Conservation (phyloP, 371 early-diverging fungal genomes). For the Dinochytrium kinnereticum region DNA sequence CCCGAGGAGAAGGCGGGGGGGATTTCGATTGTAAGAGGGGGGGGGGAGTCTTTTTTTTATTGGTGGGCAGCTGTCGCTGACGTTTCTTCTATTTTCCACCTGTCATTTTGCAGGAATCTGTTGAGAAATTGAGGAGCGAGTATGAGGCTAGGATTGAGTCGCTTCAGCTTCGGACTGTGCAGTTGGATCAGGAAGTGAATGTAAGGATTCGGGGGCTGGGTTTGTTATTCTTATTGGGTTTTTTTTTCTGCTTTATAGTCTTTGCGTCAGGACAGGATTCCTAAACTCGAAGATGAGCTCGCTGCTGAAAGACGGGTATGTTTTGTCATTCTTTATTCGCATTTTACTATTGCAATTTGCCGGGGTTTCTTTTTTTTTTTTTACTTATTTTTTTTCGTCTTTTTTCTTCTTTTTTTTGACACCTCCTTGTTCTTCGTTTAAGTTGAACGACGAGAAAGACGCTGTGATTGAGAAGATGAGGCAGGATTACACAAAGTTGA, state of each 20-base stretch:
- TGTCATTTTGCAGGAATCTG: constrained; percentile 19
- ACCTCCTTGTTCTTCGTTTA: not conserved
- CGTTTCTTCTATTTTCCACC: not conserved
- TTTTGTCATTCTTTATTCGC: no score
- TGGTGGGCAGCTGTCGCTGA: not conserved
- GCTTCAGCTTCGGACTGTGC: constrained; percentile 30
- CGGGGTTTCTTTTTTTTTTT: no score
- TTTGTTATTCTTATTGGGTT: not conserved
- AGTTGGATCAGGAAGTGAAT: constrained; percentile 37
- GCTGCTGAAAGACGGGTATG: constrained; percentile 26
- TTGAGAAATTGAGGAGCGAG: constrained; percentile 34
- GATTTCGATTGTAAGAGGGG: not conserved
- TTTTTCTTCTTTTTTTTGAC: not conserved
- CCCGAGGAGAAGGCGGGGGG: not conserved
- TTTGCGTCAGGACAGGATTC: constrained; percentile 4
- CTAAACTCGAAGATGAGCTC: constrained; percentile 35
- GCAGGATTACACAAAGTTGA: constrained; percentile 59
- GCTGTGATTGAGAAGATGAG: constrained; percentile 41
- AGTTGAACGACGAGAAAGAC: constrained; percentile 37
- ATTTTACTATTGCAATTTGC: no score
- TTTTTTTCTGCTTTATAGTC: not conserved
- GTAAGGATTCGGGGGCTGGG: not conserved
- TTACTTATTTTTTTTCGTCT: no score
- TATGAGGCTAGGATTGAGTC: constrained; percentile 38
- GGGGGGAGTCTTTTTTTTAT: not conserved